These are phyloP conservation scores for Phytophthora nicotianae DNA, from an alignment of 352 stramenopile species.

Conservation along the genomic window DNA sequence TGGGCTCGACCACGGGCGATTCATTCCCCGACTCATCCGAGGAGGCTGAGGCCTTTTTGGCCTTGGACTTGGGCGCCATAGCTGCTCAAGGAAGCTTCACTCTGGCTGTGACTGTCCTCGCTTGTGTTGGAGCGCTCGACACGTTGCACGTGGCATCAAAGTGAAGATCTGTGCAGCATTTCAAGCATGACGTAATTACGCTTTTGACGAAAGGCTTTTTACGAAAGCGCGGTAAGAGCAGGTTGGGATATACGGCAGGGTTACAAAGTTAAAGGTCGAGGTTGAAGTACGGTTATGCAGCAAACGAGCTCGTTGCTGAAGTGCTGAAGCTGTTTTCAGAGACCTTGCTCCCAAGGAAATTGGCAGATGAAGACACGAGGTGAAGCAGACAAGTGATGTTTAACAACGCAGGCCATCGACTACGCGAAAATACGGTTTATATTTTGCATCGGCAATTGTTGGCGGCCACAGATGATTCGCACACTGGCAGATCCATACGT, in stretches of 20 bases:
- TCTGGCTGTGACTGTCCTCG: constrained; percentile 19
- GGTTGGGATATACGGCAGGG: background rate
- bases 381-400: too few species aligned
- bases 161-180: constrained; percentile 31
- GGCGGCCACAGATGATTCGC: too few species aligned
- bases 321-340: too few species aligned
- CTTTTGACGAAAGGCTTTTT: constrained; percentile 23
- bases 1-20: constrained; percentile 19
- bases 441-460: too few species aligned
- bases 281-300: constrained; percentile 1
- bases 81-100: constrained; percentile 9
- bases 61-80: constrained; percentile 71
- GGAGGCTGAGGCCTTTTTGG: constrained; percentile 48
- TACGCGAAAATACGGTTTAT: too few species aligned
- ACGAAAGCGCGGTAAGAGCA: constrained; percentile 3
- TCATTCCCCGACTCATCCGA: constrained; percentile 30
- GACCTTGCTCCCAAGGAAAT: too few species aligned
- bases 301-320: background rate
- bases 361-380: too few species aligned
- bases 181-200: constrained; percentile 39
- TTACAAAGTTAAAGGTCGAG: background rate
- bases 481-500: too few species aligned
- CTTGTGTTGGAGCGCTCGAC: constrained; percentile 13
- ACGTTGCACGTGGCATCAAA: constrained; percentile 44
- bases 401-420: too few species aligned